phyloP scores from a whole-genome alignment of 768 basidiomycete species.

The Boletus pseudo-olivaceus region DNA sequence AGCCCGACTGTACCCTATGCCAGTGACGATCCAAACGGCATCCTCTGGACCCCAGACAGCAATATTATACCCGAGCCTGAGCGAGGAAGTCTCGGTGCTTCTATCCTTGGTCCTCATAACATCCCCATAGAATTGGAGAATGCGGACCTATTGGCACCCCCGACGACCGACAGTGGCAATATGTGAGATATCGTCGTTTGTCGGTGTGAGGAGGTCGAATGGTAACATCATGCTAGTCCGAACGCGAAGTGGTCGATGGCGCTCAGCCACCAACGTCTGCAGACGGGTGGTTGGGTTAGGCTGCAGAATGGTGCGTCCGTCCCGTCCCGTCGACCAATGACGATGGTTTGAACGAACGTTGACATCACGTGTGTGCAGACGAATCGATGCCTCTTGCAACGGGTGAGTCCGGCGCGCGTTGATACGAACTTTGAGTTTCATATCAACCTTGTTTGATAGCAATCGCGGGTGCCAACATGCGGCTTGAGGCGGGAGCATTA shows the following conservation, averaged over 20 bases:
- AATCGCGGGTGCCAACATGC: constrained; percentile 35
- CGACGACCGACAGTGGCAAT: constrained; percentile 54
- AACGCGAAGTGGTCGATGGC: constrained; percentile 54
- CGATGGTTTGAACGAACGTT: not conserved
- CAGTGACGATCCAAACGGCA: constrained; percentile 40
- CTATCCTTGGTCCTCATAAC: constrained; percentile 55
- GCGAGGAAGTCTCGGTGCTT: constrained; percentile 42
- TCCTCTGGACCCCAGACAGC: constrained; percentile 33
- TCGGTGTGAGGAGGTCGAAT: not conserved
- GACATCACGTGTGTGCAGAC: constrained; percentile 18
- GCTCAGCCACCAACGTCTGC: constrained; percentile 52
- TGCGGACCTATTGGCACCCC: constrained; percentile 53
- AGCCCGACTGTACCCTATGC: constrained; percentile 41
- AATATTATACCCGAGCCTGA: constrained; percentile 36
- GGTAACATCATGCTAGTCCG: constrained; percentile 13
- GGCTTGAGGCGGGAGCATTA: constrained; percentile 36
- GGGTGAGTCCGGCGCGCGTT: constrained; percentile 17
- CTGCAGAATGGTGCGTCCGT: constrained; percentile 46
- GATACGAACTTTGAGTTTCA: not conserved
- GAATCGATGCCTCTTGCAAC: constrained; percentile 37
- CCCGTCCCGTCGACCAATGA: not conserved
- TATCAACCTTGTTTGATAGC: not conserved
- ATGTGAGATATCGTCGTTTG: constrained; percentile 31
- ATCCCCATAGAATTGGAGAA: constrained; percentile 51
- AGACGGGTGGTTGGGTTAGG: constrained; percentile 58